Evolutionary conservation across 148 eudicot genomes (phyloP).

Genomic region (Rhododendron kiyosumense): DNA sequence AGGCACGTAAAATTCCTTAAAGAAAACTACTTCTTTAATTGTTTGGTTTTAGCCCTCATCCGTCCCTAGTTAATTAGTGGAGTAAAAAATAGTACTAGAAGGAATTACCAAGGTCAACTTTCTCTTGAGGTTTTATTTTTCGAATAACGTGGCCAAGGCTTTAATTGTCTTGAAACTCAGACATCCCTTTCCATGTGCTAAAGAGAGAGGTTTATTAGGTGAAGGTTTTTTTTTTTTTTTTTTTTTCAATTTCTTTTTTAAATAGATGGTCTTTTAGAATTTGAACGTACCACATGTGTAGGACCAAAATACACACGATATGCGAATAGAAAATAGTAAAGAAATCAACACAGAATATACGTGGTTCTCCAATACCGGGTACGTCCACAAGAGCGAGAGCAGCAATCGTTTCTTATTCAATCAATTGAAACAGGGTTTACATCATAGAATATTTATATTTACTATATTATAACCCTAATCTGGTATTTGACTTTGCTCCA

Average conservation of each 20-base stretch:
- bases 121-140: neutral
- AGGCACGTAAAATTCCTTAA: neutral
- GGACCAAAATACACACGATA: too few relatives aligned
- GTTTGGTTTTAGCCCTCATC: neutral
- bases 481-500: too few relatives aligned
- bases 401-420: too few relatives aligned
- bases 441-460: too few relatives aligned
- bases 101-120: neutral
- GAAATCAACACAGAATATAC: too few relatives aligned
- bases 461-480: too few relatives aligned
- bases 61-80: neutral
- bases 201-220: neutral
- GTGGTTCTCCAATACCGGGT: too few relatives aligned
- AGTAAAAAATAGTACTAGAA: neutral
- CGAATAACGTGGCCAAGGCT: neutral
- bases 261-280: neutral
- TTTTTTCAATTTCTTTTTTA: neutral
- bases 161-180: neutral
- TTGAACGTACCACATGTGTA: neutral
- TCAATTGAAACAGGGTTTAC: too few relatives aligned
- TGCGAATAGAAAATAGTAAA: too few relatives aligned
- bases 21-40: neutral
- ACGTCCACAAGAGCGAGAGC: too few relatives aligned
- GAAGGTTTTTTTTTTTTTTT: neutral
- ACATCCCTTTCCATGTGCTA: neutral